These are phyloP conservation scores for Daldinia eschscholtzii DNA, from an alignment of 2,329 filamentous ascomycete species.

Conservation along the genomic window DNA sequence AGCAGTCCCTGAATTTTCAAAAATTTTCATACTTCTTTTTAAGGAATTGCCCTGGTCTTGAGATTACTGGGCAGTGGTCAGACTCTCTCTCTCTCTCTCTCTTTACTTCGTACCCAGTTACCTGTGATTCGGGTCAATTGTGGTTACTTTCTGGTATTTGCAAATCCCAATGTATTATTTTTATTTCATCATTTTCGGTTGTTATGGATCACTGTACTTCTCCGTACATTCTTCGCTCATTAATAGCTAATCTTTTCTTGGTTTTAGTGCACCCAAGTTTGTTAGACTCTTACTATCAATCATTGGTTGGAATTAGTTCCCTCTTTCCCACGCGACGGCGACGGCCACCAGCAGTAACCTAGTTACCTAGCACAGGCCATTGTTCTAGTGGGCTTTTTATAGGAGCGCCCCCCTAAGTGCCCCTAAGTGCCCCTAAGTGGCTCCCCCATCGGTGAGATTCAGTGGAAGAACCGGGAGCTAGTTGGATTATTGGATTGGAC, in stretches of 20 bases:
- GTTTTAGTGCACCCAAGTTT: slow-evolving; percentile 31
- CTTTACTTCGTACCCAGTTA: slow-evolving; percentile 11
- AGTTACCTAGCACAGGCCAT: slow-evolving; percentile 23
- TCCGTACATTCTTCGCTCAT: slow-evolving; percentile 3
- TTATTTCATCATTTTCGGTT: slow-evolving; percentile 14
- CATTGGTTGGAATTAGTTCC: slow-evolving; percentile 31
- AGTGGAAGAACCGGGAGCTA: not conserved
- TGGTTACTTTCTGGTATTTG: slow-evolving; percentile 31
- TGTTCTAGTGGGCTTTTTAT: slow-evolving; percentile 32
- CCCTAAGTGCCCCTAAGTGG: not conserved
- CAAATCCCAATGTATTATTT: slow-evolving; percentile 35
- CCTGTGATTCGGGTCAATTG: slow-evolving; percentile 2
- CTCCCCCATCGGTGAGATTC: not conserved
- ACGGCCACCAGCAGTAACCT: slow-evolving; percentile 32
- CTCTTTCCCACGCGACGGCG: slow-evolving; percentile 38
- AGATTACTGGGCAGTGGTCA: slow-evolving; percentile 18
- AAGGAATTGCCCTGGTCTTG: slow-evolving; percentile 8
- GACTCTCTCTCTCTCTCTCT: slow-evolving; percentile 19
- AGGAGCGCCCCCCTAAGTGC: slow-evolving; percentile 20
- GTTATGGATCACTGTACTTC: slow-evolving; percentile 2
- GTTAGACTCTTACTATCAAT: slow-evolving; percentile 17
- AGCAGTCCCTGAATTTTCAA: slow-evolving; percentile 18
- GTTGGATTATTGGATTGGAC: slow-evolving; percentile 26
- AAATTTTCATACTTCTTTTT: slow-evolving; percentile 19
- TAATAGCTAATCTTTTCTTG: slow-evolving; percentile 21